Evolutionary conservation across 805 yeast species (phyloP).

Genomic region (Saccharomyces mikatae): DNA sequence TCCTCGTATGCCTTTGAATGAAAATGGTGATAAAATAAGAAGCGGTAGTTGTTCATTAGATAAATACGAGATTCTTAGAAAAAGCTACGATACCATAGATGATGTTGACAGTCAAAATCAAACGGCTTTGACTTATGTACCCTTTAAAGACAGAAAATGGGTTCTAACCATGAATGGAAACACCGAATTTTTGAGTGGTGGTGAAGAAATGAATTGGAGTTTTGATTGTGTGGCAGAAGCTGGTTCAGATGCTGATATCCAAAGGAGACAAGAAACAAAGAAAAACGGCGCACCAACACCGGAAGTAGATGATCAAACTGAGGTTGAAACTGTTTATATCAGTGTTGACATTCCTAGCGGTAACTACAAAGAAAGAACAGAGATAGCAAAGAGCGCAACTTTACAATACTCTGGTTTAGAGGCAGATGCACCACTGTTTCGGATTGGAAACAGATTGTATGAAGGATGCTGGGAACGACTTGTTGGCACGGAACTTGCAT

Average conservation of each 20-base stretch:
- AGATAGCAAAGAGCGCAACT: slow-evolving; percentile 34
- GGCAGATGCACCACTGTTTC: slow-evolving; percentile 46
- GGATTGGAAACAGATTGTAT: slow-evolving; percentile 51
- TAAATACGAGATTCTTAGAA: slow-evolving; percentile 36
- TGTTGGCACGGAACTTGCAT: slow-evolving; percentile 65
- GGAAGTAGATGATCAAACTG: slow-evolving; percentile 29
- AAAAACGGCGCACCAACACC: not conserved
- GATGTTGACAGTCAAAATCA: slow-evolving; percentile 8
- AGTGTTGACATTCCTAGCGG: slow-evolving; percentile 44
- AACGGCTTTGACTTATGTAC: slow-evolving; percentile 1
- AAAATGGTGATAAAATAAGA: slow-evolving; percentile 42
- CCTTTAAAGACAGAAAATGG: slow-evolving; percentile 43
- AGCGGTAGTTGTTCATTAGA: slow-evolving; percentile 87
- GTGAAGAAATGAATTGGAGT: slow-evolving; percentile 93
- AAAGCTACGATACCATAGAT: slow-evolving; percentile 12
- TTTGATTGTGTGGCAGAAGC: slow-evolving; percentile 74
- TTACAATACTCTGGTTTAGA: slow-evolving; percentile 52
- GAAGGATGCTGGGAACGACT: slow-evolving; percentile 70
- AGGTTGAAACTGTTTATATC: slow-evolving; percentile 41
- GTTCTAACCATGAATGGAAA: slow-evolving; percentile 58
- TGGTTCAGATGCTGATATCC: slow-evolving; percentile 81
- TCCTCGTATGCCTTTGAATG: slow-evolving; percentile 45
- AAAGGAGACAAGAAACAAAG: slow-evolving; percentile 34
- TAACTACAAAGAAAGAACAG: slow-evolving; percentile 24
- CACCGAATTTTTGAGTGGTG: slow-evolving; percentile 58